A percentile compares a stretch with the other conserved stretches of the same genome.
Conservation (phyloP, 805 yeast species). For the Osmozyma mogii region DNA sequence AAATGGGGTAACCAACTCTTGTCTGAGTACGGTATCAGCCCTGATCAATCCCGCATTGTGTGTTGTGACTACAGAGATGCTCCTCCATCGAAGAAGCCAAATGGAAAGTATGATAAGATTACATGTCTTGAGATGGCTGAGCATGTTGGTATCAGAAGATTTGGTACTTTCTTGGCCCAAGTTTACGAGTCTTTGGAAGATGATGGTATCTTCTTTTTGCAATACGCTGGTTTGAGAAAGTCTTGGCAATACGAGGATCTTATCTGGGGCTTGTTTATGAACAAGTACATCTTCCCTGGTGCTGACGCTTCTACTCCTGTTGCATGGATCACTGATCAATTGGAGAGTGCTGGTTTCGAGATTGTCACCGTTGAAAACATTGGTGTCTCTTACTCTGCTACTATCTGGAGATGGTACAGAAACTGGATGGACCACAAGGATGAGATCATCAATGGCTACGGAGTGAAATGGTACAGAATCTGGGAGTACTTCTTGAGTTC, state of each 20-base stretch:
- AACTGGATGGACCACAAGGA: slow-evolving; percentile 87
- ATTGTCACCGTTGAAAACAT: slow-evolving; percentile 76
- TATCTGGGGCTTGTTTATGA: slow-evolving; percentile 93
- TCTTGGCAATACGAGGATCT: slow-evolving; percentile 92
- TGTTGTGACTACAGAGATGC: slow-evolving; percentile 89
- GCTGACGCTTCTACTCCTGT: slow-evolving; percentile 95
- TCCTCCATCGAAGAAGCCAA: slow-evolving; percentile 49
- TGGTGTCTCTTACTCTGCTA: slow-evolving; percentile 89
- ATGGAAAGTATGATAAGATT: slow-evolving; percentile 66
- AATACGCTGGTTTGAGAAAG: slow-evolving; percentile 86
- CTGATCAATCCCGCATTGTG: slow-evolving; percentile 65
- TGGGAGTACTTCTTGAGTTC: slow-evolving; percentile 88
- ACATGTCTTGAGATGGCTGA: slow-evolving; percentile 94
- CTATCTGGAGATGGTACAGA: slow-evolving; percentile 90
- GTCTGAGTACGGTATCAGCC: slow-evolving; percentile 56
- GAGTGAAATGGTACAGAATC: slow-evolving; percentile 83
- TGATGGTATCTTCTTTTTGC: slow-evolving; percentile 81
- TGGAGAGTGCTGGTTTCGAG: slow-evolving; percentile 84
- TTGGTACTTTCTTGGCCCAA: slow-evolving; percentile 66
- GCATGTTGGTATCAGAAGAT: slow-evolving; percentile 89
- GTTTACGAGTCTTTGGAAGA: slow-evolving; percentile 84
- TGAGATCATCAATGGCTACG: slow-evolving; percentile 68
- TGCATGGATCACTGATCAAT: slow-evolving; percentile 66
- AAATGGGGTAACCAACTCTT: slow-evolving; percentile 76
- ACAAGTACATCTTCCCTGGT: slow-evolving; percentile 94